phyloP scores from a whole-genome alignment of 1,284 basidiomycete genomes.

The Athelia sp. region DNA sequence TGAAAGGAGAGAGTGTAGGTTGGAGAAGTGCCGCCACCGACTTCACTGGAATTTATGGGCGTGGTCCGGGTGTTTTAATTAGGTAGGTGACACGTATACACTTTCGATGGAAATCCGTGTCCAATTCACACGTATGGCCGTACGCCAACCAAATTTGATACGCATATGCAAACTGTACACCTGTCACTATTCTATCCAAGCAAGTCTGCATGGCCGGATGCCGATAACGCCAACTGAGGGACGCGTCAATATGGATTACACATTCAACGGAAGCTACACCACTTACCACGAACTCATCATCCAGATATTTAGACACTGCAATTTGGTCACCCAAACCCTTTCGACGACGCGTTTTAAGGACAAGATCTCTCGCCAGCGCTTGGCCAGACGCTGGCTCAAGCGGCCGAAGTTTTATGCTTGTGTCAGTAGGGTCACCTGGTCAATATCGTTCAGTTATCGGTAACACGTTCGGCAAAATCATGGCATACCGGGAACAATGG shows the following conservation, averaged over 20 bases:
- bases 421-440: conserved; percentile 92
- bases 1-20: conserved; percentile 13
- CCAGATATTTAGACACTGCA: conserved; percentile 90
- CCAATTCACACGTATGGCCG: conserved; percentile 28
- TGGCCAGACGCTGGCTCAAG: conserved; percentile 97
- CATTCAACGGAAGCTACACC: conserved; percentile 18
- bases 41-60: conserved; percentile 6
- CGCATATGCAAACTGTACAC: neutral
- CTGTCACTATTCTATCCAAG: conserved; percentile 47
- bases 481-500: conserved; percentile 84
- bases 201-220: conserved; percentile 86
- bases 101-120: conserved; percentile 14
- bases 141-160: neutral
- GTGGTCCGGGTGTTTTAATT: conserved; percentile 12
- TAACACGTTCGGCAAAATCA: conserved; percentile 7
- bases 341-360: conserved; percentile 92
- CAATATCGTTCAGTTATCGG: conserved; percentile 4
- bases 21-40: neutral
- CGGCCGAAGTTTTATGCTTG: conserved; percentile 90
- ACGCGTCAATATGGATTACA: conserved; percentile 9
- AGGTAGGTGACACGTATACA: neutral
- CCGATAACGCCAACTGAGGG: conserved; percentile 76
- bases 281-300: conserved; percentile 89
- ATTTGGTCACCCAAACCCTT: conserved; percentile 95
- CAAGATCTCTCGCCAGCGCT: conserved; percentile 86